Base-by-base conservation (phyloP, 352 stramenopile genomes). In the Phytophthora uliginosa region DNA sequence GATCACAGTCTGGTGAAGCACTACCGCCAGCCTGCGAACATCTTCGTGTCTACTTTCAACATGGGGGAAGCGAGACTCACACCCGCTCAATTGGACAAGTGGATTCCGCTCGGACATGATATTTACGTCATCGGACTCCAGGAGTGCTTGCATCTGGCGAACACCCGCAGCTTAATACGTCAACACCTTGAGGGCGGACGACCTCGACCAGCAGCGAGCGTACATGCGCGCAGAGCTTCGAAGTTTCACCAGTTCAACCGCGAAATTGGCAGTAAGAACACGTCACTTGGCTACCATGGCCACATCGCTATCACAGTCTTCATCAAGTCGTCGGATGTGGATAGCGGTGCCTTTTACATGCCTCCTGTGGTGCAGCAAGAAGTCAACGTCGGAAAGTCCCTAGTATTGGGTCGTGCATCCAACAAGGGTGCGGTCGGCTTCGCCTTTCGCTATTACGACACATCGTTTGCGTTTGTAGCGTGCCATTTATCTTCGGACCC, bases 351-450 rank as follows among this genome's bases (percentile, higher is more conserved):
- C 64, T 95, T 97, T 63, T 92, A 93, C 63, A 94, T 95, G 84
- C 84, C 93, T 12, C 85, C 85, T 4, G 82, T 86, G 10, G 80
- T 88, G 6, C 82, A 89, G 33, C 83, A 92, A 59, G 85, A 92
- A 63, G 82, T 95, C 42, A 90, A 92, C 63, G 85, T 88, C 15
- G 89, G 89, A 18, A 93, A 92, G 54, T 94, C 88, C 45, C 76
- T 96, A 24, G 79, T 95, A 0, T 78, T 96, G 54, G 80, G 88
- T 0, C 87, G 88, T 18, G 90, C 92, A 34, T 93, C 89, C 48
- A 98, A 97, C 79, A 98, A 98, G 76, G 93, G 93, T 51, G 90
- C 88, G n/a, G 92, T 97, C 17, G 91, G 92, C 22, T 88, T 98
- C 38, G 84, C 85, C 0, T 95, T 98, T 63, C 89, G 90, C 13